A percentile compares a stretch with the other conserved stretches of the same genome.
Evolutionary conservation across 805 yeast species (phyloP).

Genomic region (Danielia reshetovae): DNA sequence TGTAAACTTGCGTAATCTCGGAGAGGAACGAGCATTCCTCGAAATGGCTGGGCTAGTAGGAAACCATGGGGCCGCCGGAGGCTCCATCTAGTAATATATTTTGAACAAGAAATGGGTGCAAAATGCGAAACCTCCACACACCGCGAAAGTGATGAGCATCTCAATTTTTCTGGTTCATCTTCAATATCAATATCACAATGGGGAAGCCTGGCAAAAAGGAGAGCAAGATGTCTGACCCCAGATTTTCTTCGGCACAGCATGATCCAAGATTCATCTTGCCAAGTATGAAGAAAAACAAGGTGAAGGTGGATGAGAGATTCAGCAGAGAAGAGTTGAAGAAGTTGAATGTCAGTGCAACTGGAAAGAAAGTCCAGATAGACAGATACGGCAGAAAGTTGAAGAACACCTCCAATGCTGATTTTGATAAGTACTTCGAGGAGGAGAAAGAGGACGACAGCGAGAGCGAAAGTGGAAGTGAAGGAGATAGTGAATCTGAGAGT

Average conservation of each 20-base stretch:
- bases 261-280: constrained; percentile 89
- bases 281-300: constrained; percentile 61
- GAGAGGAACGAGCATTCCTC: constrained; percentile 80
- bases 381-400: constrained; percentile 78
- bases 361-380: constrained; percentile 70
- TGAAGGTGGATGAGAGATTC: constrained; percentile 83
- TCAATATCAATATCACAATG: constrained; percentile 2
- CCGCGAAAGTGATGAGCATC: constrained; percentile 3
- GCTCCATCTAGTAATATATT: constrained; percentile 20
- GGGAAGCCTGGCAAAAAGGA: constrained; percentile 7
- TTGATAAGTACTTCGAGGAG: constrained; percentile 55
- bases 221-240: constrained; percentile 55
- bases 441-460: constrained; percentile 26
- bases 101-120: too few species aligned
- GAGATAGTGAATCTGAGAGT: constrained; percentile 9
- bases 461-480: constrained; percentile 20
- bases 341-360: constrained; percentile 36
- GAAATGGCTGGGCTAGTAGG: constrained; percentile 76
- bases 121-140: constrained; percentile 2
- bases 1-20: constrained; percentile 59
- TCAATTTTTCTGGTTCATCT: constrained; percentile 1
- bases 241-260: constrained; percentile 73
- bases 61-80: constrained; percentile 42
- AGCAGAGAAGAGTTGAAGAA: constrained; percentile 58
- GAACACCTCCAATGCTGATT: constrained; percentile 35